These are phyloP conservation scores for Fusarium sp. DNA, from an alignment of 2,329 filamentous ascomycete species.

Conservation along the genomic window DNA sequence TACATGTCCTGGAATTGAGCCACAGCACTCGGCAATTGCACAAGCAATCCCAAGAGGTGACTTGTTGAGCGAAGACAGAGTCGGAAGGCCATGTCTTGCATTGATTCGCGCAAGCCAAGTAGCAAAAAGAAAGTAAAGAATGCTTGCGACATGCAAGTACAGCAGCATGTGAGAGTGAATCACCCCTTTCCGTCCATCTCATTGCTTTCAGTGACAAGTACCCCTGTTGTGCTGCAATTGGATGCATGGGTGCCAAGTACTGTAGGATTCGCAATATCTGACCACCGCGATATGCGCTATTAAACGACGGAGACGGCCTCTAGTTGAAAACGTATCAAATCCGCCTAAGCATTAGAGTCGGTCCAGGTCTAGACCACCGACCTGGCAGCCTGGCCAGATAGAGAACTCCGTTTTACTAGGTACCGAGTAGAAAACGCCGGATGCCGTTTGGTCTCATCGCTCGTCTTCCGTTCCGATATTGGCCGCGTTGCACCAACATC, in stretches of 20 bases:
- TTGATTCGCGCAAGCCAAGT: not conserved
- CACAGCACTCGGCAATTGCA: slow-evolving; percentile 22
- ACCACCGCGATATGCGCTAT: slow-evolving; percentile 34
- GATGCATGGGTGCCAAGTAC: slow-evolving; percentile 16
- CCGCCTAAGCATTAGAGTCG: slow-evolving; percentile 4
- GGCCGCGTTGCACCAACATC: slow-evolving; percentile 2
- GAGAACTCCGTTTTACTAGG: not conserved
- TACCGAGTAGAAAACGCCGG: not conserved
- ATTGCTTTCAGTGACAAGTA: slow-evolving; percentile 23
- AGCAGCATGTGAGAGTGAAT: slow-evolving; percentile 25
- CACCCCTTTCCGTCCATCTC: slow-evolving; percentile 6
- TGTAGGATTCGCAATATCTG: slow-evolving; percentile 19
- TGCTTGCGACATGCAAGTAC: not conserved
- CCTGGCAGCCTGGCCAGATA: not conserved
- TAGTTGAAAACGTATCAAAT: not conserved
- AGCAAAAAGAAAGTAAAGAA: slow-evolving; percentile 23
- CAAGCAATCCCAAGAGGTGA: slow-evolving; percentile 11
- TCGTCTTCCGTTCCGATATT: not conserved
- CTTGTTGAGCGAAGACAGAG: slow-evolving; percentile 3
- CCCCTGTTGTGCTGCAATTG: slow-evolving; percentile 24
- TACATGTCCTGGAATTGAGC: slow-evolving; percentile 29
- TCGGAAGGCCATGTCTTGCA: not conserved
- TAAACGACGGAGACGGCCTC: slow-evolving; percentile 23
- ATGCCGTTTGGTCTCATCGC: not conserved
- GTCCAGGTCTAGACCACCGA: slow-evolving; percentile 5